A percentile compares a stretch with the other conserved stretches of the same genome.
Conservation (phyloP, 2,329 filamentous ascomycete species). For the Penicillium sp. region DNA sequence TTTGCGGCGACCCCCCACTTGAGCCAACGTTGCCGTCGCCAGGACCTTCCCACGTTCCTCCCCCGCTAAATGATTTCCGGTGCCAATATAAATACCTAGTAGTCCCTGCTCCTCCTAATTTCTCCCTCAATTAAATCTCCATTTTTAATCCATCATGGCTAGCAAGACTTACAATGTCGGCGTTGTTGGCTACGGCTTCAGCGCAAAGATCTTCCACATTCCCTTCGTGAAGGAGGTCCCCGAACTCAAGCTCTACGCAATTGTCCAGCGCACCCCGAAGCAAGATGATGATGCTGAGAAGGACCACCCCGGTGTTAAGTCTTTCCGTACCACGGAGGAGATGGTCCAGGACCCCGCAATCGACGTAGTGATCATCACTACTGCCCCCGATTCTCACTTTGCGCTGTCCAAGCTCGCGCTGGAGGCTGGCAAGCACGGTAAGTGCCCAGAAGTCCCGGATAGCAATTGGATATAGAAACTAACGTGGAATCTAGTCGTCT, state of each 20-base stretch:
- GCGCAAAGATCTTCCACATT: slow-evolving; percentile 80
- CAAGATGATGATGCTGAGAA: slow-evolving; percentile 64
- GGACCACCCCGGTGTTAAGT: slow-evolving; percentile 65
- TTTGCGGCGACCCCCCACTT: slow-evolving; percentile 51
- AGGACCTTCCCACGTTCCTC: slow-evolving; percentile 39
- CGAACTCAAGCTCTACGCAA: slow-evolving; percentile 67
- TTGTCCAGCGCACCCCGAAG: slow-evolving; percentile 72
- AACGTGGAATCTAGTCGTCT: slow-evolving; percentile 54
- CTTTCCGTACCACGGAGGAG: slow-evolving; percentile 62
- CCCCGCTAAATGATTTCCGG: slow-evolving; percentile 22
- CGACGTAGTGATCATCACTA: slow-evolving; percentile 70
- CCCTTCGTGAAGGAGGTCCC: slow-evolving; percentile 68
- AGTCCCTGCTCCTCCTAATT: neutral
- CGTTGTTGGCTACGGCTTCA: slow-evolving; percentile 61
- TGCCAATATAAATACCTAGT: neutral
- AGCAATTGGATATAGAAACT: neutral
- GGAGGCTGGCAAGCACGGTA: slow-evolving; percentile 67
- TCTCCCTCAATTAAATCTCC: slow-evolving; percentile 23
- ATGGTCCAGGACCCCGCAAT: slow-evolving; percentile 66
- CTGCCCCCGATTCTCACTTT: slow-evolving; percentile 71
- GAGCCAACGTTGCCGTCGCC: slow-evolving; percentile 39
- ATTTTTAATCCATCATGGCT: slow-evolving; percentile 33
- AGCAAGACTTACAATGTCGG: slow-evolving; percentile 56
- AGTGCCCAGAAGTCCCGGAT: neutral
- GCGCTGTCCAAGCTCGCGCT: slow-evolving; percentile 64